A percentile compares a stretch with the other conserved stretches of the same genome.
These are phyloP conservation scores for Aspergillus nanangensis DNA, from an alignment of 495 filamentous ascomycete genomes.

Conservation along the genomic window DNA sequence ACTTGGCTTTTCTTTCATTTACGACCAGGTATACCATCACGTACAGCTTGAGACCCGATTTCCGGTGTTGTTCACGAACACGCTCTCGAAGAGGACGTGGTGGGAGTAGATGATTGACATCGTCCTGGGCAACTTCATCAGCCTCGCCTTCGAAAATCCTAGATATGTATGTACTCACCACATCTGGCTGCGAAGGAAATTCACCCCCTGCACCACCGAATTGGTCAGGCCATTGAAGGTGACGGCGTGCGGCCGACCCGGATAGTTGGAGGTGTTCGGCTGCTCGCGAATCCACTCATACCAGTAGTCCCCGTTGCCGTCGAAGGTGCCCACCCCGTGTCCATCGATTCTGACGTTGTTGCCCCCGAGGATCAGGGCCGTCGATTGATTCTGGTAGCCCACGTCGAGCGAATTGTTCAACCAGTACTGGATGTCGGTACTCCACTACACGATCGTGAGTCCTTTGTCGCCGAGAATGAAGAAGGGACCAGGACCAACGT, in stretches of 20 bases:
- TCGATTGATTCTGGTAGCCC: conserved; percentile 47
- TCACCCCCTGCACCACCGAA: conserved; percentile 27
- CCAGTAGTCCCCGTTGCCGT: conserved; percentile 45
- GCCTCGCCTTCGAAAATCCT: neutral
- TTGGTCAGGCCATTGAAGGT: conserved; percentile 32
- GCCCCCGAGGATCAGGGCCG: conserved; percentile 43
- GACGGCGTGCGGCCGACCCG: conserved; percentile 36
- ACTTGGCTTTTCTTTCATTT: neutral
- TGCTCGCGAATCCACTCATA: conserved; percentile 25
- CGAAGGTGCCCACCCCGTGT: conserved; percentile 32
- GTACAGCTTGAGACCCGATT: conserved; percentile 16
- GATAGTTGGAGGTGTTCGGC: conserved; percentile 34
- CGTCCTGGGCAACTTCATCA: conserved; percentile 7
- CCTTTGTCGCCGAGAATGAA: neutral
- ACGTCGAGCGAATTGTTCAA: conserved; percentile 36
- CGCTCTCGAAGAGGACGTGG: conserved; percentile 29
- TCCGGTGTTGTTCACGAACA: conserved; percentile 37
- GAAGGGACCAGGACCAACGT: too few relatives aligned
- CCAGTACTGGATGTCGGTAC: conserved; percentile 44
- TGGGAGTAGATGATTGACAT: conserved; percentile 32
- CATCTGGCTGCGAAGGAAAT: conserved; percentile 41
- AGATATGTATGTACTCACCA: too few relatives aligned
- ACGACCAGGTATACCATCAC: neutral
- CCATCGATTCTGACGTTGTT: conserved; percentile 36
- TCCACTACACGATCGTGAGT: conserved; percentile 23